Conservation (phyloP, 2,329 filamentous ascomycete species). For the Colletotrichum trifolii region DNA sequence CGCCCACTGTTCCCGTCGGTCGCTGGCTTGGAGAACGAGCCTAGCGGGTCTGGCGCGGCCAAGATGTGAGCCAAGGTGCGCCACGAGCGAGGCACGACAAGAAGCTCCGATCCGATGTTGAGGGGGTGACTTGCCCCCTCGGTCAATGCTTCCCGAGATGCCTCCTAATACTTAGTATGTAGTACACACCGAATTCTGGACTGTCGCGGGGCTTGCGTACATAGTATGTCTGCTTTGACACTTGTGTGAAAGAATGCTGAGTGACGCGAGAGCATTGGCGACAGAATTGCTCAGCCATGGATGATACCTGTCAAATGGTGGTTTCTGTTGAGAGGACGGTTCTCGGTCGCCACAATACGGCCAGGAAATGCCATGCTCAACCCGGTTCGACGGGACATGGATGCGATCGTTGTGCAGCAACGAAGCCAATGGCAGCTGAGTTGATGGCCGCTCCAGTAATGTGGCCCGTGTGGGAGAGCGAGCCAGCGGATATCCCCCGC, state of each 20-base stretch:
- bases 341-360: slow-evolving; percentile 2
- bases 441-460: slow-evolving; percentile 8
- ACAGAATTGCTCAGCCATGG: slow-evolving; percentile 9
- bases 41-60: slow-evolving; percentile 10
- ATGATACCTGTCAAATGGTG: slow-evolving; percentile 27
- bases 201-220: no score
- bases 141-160: slow-evolving; percentile 19
- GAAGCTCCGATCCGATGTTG: slow-evolving; percentile 15
- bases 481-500: slow-evolving; percentile 34
- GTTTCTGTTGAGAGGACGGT: slow-evolving; percentile 25
- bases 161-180: no score
- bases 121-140: slow-evolving; percentile 13
- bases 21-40: slow-evolving; percentile 17
- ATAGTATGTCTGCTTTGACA: no score
- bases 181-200: no score
- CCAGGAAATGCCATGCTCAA: slow-evolving; percentile 18
- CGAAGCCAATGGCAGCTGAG: not conserved
- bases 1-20: slow-evolving; percentile 13
- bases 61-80: slow-evolving; percentile 28
- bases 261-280: slow-evolving; percentile 11
- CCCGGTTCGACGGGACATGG: slow-evolving; percentile 31
- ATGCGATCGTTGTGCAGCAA: slow-evolving; percentile 23
- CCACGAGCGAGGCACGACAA: slow-evolving; percentile 33
- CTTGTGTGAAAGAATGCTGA: not conserved
- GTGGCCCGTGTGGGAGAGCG: slow-evolving; percentile 14